Evolutionary conservation across 305 asterid genomes (phyloP).

Genomic region (Fraxinus angustifolia): DNA sequence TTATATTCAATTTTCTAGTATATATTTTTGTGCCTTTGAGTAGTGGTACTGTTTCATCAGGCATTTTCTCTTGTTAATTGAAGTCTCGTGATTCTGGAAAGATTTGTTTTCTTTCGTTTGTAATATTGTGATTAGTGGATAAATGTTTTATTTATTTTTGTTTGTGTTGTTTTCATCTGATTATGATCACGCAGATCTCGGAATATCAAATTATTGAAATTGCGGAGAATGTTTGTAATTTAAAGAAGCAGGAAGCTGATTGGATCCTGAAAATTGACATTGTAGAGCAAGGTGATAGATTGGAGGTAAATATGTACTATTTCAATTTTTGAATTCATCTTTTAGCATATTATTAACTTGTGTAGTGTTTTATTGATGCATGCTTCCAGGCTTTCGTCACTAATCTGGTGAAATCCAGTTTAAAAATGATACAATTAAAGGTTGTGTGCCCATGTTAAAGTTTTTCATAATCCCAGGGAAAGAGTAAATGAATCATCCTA

Average conservation of each 20-base stretch:
- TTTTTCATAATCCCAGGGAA: neutral
- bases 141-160: neutral
- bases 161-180: neutral
- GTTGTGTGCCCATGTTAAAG: neutral
- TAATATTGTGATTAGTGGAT: neutral
- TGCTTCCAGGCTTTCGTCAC: neutral
- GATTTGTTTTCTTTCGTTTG: neutral
- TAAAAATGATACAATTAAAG: neutral
- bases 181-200: conserved; percentile 51
- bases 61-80: neutral
- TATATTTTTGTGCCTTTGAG: neutral
- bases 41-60: neutral
- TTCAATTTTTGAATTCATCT: neutral
- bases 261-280: conserved; percentile 97
- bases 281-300: conserved; percentile 73
- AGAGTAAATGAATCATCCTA: neutral
- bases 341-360: neutral
- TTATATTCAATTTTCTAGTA: neutral
- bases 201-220: conserved; percentile 87
- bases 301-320: conserved; percentile 48
- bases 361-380: neutral
- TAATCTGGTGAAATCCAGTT: neutral
- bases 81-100: neutral
- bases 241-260: conserved; percentile 96
- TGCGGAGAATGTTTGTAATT: conserved; percentile 90